Base-by-base conservation (phyloP, 169 alveolate genomes). In the Cryptosporidium andersoni region DNA sequence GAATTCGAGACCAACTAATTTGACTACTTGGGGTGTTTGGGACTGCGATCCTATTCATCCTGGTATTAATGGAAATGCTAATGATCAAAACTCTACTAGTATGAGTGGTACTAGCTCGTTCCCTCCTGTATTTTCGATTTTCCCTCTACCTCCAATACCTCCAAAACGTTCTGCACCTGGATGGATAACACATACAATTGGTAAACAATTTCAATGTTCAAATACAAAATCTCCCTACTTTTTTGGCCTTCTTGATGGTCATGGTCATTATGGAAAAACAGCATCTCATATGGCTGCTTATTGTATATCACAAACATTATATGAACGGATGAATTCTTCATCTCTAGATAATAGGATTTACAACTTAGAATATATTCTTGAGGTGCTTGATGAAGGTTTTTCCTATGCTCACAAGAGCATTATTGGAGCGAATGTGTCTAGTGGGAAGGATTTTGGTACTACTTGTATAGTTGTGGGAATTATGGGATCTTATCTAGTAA, bases 391-490 rank as follows among this genome's bases (percentile, higher is more conserved):
- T 53, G 55, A 63, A 25, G 82, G 82, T 6, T 67, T 67, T 43
- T 36, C 53, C 42, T n/a, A 67, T 12, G 82, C 82, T 34, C 82
- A 67, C 42, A 65, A 67, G 14, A 53, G 82, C 12, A 53, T 67
- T 3, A 67, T 67, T 52, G n/a, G 25, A 16, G 82, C 82, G n/a
- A 67, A 67, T 52, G 16, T 67, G 9, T 52, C 82, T 9, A 43
- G 82, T 9, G 55, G 55, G n/a, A 67, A 55, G 14, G 82, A 67
- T 4, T 67, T 67, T 51, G 82, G 82, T 1, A 67, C 82, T 4
- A 67, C 82, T 55, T 67, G 66, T n/a, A 16, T 67, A 14, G 82
- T 67, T 9, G 82, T 67, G 25, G 82, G 82, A 14, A 67, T 67
- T n/a, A 42, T 67, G 40, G 66, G 14, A 36, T 12, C 51, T 16